These are phyloP conservation scores for Blastocystis sp. DNA, from an alignment of 352 stramenopile genomes.

Conservation along the genomic window DNA sequence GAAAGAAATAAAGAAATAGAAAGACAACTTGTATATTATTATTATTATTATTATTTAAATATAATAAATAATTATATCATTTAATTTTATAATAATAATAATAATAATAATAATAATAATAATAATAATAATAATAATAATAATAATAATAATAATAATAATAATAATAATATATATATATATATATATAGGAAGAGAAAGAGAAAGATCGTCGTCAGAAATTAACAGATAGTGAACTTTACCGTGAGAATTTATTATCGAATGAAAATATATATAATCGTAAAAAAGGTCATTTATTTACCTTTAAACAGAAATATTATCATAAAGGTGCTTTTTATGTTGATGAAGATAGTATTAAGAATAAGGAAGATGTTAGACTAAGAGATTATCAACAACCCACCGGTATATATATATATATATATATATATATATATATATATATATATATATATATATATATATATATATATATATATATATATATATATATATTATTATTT, in stretches of 20 bases:
- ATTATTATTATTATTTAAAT: background rate
- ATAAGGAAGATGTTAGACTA: slow-evolving; percentile 43
- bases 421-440: too few species aligned
- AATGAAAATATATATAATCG: slow-evolving; percentile 49
- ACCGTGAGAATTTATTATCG: slow-evolving; percentile 57
- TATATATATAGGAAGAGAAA: slow-evolving; percentile 53
- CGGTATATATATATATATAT: slow-evolving; percentile 46
- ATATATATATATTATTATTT: too few species aligned
- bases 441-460: too few species aligned
- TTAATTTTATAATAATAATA: too few species aligned
- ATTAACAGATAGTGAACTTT: slow-evolving; percentile 79
- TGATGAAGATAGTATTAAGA: slow-evolving; percentile 47
- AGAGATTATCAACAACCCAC: slow-evolving; percentile 45
- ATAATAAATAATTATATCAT: too few species aligned
- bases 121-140: too few species aligned
- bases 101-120: too few species aligned
- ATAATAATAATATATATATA: too few species aligned
- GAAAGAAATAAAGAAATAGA: slow-evolving; percentile 60
- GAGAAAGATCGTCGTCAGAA: slow-evolving; percentile 60
- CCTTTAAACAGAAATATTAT: slow-evolving; percentile 91
- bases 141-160: too few species aligned
- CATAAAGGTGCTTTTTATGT: slow-evolving; percentile 93
- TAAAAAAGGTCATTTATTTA: slow-evolving; percentile 57
- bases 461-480: too few species aligned
- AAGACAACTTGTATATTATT: slow-evolving; percentile 42